Percentiles rank a stretch among this genome's conserved stretches.
Conservation (phyloP, 2,329 filamentous ascomycete species). For the Aureobasidium sp. region DNA sequence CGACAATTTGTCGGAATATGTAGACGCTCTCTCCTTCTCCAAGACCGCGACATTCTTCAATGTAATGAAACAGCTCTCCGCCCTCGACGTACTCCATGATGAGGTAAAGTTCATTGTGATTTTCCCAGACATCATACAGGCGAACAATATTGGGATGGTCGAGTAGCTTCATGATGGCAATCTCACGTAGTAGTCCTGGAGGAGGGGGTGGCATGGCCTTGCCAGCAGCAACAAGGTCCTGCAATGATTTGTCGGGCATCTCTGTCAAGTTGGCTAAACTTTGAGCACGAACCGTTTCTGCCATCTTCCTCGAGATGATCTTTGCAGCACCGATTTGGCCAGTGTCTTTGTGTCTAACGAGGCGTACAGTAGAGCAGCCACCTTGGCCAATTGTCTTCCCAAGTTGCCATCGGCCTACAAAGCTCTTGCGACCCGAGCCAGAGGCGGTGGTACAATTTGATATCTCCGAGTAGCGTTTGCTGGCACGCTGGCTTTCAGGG, state of each 20-base stretch:
- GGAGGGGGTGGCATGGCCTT: conserved; percentile 58
- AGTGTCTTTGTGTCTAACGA: conserved; percentile 71
- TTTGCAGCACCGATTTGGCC: conserved; percentile 85
- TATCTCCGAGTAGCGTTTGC: conserved; percentile 47
- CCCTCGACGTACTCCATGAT: conserved; percentile 88
- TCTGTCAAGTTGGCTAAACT: conserved; percentile 78
- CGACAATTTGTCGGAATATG: conserved; percentile 89
- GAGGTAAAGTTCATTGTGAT: conserved; percentile 89
- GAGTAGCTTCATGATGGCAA: conserved; percentile 94
- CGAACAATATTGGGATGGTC: conserved; percentile 93
- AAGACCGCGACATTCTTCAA: conserved; percentile 66
- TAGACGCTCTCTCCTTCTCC: conserved; percentile 72
- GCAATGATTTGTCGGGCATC: conserved; percentile 29
- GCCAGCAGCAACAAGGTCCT: conserved; percentile 49
- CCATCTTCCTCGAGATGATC: conserved; percentile 77
- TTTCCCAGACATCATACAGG: conserved; percentile 96
- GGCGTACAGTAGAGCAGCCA: conserved; percentile 77
- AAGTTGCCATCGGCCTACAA: conserved; percentile 89
- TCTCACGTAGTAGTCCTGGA: conserved; percentile 84
- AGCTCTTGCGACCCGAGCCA: conserved; percentile 54
- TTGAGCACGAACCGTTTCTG: conserved; percentile 73
- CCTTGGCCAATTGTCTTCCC: conserved; percentile 85
- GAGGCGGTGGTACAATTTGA: conserved; percentile 50
- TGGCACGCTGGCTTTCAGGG: conserved; percentile 40
- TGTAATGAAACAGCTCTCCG: conserved; percentile 80